Evolutionary conservation across 768 basidiomycete genomes (phyloP).

Genomic region (Coprinopsis cinerea): DNA sequence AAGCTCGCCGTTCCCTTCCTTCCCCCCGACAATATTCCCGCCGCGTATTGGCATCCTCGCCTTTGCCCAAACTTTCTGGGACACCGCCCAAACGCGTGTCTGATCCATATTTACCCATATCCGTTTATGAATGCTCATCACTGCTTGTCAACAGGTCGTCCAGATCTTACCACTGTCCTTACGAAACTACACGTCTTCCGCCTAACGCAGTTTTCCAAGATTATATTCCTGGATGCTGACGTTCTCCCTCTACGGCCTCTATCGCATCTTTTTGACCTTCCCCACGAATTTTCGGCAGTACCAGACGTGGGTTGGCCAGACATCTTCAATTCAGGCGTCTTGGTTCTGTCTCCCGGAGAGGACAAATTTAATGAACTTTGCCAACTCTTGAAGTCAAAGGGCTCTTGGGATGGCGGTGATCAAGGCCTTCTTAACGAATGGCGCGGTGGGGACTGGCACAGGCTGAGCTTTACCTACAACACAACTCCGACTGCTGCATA

Average conservation of each 20-base stretch:
- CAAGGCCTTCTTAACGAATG: conserved; percentile 97
- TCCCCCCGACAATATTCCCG: conserved; percentile 6
- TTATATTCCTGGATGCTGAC: conserved; percentile 91
- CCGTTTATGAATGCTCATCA: conserved; percentile 6
- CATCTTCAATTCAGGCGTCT: conserved; percentile 96
- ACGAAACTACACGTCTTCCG: conserved; percentile 97
- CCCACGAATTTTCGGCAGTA: conserved; percentile 84
- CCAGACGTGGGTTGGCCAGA: conserved; percentile 99
- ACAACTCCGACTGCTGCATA: conserved; percentile 97
- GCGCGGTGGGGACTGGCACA: conserved; percentile 81
- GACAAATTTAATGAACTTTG: conserved; percentile 77
- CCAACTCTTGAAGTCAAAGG: conserved; percentile 66
- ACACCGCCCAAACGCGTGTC: background rate
- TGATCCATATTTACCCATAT: background rate
- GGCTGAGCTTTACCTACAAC: conserved; percentile 96
- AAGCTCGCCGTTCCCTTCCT: conserved; percentile 21
- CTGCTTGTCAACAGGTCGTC: conserved; percentile 60
- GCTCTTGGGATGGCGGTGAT: conserved; percentile 98
- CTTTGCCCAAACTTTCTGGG: background rate
- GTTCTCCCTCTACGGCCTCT: conserved; percentile 84
- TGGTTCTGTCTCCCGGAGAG: conserved; percentile 79
- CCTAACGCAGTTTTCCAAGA: conserved; percentile 76
- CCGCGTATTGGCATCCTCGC: background rate
- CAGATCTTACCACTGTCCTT: conserved; percentile 87
- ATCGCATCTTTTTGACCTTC: conserved; percentile 83